Percentiles rank a stretch among this genome's conserved stretches.
These are phyloP conservation scores for Penicillium canariense DNA, from an alignment of 495 filamentous ascomycete genomes.

Conservation along the genomic window DNA sequence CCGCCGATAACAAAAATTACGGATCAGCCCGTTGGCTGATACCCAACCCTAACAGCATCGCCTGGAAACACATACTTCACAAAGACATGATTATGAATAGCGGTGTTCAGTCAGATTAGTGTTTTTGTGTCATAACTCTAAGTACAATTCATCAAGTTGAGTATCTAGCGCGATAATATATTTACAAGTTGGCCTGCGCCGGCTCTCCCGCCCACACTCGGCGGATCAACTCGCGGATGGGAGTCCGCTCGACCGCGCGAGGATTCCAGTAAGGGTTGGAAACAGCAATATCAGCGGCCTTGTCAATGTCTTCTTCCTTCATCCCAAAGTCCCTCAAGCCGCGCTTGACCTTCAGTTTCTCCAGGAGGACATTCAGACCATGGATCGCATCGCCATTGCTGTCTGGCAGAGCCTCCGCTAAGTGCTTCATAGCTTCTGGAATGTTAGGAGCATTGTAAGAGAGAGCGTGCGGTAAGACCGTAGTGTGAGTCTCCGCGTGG, in stretches of 20 bases:
- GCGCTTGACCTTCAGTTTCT: slow-evolving; percentile 56
- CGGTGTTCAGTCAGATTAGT: not conserved
- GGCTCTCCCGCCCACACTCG: slow-evolving; percentile 68
- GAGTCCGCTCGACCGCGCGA: slow-evolving; percentile 52
- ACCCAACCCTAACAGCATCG: not conserved
- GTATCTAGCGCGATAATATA: not conserved
- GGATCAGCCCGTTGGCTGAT: slow-evolving; percentile 23
- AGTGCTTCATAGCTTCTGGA: slow-evolving; percentile 55
- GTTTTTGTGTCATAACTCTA: not conserved
- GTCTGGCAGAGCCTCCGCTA: slow-evolving; percentile 57
- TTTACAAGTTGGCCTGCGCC: slow-evolving; percentile 56
- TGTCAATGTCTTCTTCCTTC: slow-evolving; percentile 65
- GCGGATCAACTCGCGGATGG: slow-evolving; percentile 62
- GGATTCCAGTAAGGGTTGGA: slow-evolving; percentile 67
- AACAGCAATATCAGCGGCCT: slow-evolving; percentile 62
- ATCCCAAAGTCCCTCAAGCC: slow-evolving; percentile 59
- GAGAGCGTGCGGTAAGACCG: slow-evolving; percentile 64
- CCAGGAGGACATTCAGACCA: slow-evolving; percentile 59
- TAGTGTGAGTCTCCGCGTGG: slow-evolving; percentile 68
- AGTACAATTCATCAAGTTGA: not conserved
- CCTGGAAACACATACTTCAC: not conserved
- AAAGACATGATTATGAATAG: not conserved
- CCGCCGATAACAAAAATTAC: slow-evolving; percentile 35
- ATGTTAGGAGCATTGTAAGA: slow-evolving; percentile 66
- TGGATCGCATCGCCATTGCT: slow-evolving; percentile 58